Percentiles rank a stretch among this genome's conserved stretches.
Conservation (phyloP, 768 basidiomycete species). For the Sarcomyxa edulis region DNA sequence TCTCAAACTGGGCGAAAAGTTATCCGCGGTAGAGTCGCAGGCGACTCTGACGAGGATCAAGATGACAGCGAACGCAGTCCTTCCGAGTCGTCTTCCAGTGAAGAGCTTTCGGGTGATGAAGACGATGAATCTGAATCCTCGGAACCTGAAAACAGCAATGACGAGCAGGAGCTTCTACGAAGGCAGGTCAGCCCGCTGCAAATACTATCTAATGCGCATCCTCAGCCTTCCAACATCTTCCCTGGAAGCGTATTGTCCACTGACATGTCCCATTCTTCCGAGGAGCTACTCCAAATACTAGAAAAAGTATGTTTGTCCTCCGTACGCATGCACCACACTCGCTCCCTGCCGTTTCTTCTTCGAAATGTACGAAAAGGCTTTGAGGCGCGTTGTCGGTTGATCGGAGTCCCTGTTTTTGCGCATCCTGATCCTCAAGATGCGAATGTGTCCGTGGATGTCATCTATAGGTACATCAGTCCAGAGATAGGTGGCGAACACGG, state of each 20-base stretch:
- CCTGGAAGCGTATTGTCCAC: too few species aligned
- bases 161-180: background rate
- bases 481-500: slow-evolving; percentile 9
- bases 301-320: slow-evolving; percentile 23
- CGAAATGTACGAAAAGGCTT: slow-evolving; percentile 51
- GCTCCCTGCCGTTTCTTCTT: slow-evolving; percentile 49
- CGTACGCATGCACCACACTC: slow-evolving; percentile 30
- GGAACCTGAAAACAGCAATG: background rate
- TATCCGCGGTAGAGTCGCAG: too few species aligned
- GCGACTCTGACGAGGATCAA: too few species aligned
- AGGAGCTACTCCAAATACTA: slow-evolving; percentile 28
- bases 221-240: too few species aligned
- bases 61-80: too few species aligned
- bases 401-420: slow-evolving; percentile 26
- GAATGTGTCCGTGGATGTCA: slow-evolving; percentile 4
- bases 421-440: slow-evolving; percentile 10
- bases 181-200: too few species aligned
- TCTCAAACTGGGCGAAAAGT: too few species aligned
- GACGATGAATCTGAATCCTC: background rate
- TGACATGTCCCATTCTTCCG: too few species aligned
- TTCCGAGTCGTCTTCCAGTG: slow-evolving; percentile 1
- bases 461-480: slow-evolving; percentile 1
- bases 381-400: slow-evolving; percentile 28
- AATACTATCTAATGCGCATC: too few species aligned
- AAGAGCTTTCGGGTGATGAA: slow-evolving; percentile 1